Percentiles rank a stretch among this genome's conserved stretches.
Conservation (phyloP, 768 basidiomycete genomes). For the Trametes cingulata region DNA sequence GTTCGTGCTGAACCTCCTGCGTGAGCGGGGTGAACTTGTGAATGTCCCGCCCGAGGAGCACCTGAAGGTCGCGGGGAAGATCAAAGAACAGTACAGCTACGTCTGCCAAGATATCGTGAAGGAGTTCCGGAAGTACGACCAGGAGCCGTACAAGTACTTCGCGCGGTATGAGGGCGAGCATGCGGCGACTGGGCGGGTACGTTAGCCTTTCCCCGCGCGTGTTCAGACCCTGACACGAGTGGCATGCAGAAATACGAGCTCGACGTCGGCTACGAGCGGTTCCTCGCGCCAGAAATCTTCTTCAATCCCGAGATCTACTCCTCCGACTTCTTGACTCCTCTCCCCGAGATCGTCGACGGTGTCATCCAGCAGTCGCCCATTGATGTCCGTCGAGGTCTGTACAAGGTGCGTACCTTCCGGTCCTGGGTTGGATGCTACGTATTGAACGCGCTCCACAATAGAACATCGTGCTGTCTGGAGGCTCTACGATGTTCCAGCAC, state of each 20-base stretch:
- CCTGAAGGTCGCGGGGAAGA: slow-evolving; percentile 83
- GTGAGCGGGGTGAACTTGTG: slow-evolving; percentile 91
- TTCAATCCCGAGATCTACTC: slow-evolving; percentile 99
- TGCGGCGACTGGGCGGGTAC: slow-evolving; percentile 86
- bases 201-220: slow-evolving; percentile 24
- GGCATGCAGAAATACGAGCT: slow-evolving; percentile 74
- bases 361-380: slow-evolving; percentile 97
- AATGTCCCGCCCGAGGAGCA: slow-evolving; percentile 96
- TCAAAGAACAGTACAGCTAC: slow-evolving; percentile 98
- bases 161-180: slow-evolving; percentile 93
- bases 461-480: slow-evolving; percentile 98
- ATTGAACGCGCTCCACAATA: too few species aligned
- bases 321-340: slow-evolving; percentile 94
- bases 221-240: not conserved
- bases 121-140: slow-evolving; percentile 98
- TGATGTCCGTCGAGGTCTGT: slow-evolving; percentile 93
- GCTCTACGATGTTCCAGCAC: slow-evolving; percentile 99
- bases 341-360: slow-evolving; percentile 93
- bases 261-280: slow-evolving; percentile 97
- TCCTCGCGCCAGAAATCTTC: slow-evolving; percentile 98
- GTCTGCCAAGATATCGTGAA: slow-evolving; percentile 99
- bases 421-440: too few species aligned
- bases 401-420: slow-evolving; percentile 62
- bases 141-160: slow-evolving; percentile 93
- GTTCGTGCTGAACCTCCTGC: slow-evolving; percentile 93